A percentile compares a stretch with the other conserved stretches of the same genome.
Conservation (phyloP, 495 filamentous ascomycete species). For the Tuber microsphaerosporum region DNA sequence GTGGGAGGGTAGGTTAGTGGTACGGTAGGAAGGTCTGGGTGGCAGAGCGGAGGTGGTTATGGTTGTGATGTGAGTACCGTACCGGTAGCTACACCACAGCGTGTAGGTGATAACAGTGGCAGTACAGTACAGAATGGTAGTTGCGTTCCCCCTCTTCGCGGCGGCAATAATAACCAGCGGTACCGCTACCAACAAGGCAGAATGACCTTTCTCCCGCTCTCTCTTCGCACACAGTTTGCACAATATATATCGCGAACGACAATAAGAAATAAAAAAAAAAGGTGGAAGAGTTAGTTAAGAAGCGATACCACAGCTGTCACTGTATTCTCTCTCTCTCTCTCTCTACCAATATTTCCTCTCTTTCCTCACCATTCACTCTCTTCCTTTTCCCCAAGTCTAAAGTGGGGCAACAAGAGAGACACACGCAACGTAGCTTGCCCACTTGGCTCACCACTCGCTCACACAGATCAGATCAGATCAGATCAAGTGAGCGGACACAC, state of each 20-base stretch:
- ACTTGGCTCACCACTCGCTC: conserved; percentile 6
- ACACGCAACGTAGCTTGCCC: conserved; percentile 1
- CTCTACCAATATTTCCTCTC: not conserved
- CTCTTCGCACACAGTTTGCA: not conserved
- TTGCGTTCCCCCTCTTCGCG: not conserved
- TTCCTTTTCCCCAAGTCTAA: conserved; percentile 1
- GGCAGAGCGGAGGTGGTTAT: conserved; percentile 6
- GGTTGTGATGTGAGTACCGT: conserved; percentile 5
- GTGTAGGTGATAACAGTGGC: conserved; percentile 5
- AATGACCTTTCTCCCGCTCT: not conserved
- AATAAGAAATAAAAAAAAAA: not conserved
- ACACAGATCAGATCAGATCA: conserved; percentile 6
- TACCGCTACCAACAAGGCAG: not conserved
- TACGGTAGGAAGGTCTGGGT: conserved; percentile 16
- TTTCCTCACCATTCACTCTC: not conserved
- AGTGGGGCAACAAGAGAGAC: conserved; percentile 4
- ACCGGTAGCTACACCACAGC: conserved; percentile 3
- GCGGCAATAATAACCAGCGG: not conserved
- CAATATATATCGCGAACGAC: conserved; percentile 2
- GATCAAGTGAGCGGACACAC: conserved; percentile 1
- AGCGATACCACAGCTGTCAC: not conserved
- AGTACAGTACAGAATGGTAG: not conserved
- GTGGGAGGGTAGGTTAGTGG: conserved; percentile 12
- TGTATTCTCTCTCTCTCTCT: not conserved
- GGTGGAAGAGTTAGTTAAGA: not conserved